Percentiles rank a stretch among this genome's conserved stretches.
Evolutionary conservation across 176 grass and related monocot genomes (phyloP).

Genomic region (Musa beccarii): DNA sequence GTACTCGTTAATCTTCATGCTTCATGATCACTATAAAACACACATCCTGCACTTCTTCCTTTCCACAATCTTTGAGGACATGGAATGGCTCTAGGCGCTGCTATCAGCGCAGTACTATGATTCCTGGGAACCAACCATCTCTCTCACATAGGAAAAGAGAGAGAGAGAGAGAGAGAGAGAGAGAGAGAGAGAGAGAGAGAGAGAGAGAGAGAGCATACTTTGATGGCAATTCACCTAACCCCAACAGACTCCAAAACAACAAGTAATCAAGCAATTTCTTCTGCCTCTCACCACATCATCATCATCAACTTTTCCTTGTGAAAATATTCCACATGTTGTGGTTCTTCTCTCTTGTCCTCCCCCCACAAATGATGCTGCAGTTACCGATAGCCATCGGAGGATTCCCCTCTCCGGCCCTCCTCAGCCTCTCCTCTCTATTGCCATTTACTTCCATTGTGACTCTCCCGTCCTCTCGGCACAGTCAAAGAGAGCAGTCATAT

Average conservation of each 20-base stretch:
- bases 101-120: too few relatives aligned
- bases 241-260: not conserved
- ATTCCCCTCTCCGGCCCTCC: conserved; percentile 14
- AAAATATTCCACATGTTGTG: not conserved
- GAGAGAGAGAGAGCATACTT: not conserved
- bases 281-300: not conserved
- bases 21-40: too few relatives aligned
- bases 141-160: conserved; percentile 1
- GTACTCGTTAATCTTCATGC: too few relatives aligned
- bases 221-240: not conserved
- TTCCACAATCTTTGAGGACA: too few relatives aligned
- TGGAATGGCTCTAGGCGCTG: too few relatives aligned
- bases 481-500: conserved; percentile 28
- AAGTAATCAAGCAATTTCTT: not conserved
- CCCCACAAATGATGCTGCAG: conserved; percentile 64
- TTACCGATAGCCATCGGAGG: conserved; percentile 80
- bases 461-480: conserved; percentile 16
- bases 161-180: not conserved
- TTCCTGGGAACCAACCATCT: too few relatives aligned
- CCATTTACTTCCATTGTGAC: conserved; percentile 5
- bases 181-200: conserved; percentile 16
- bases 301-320: not conserved
- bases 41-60: too few relatives aligned
- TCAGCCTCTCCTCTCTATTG: not conserved
- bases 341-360: not conserved